These are phyloP conservation scores for Monilinia vaccinii-corymbosi DNA, from an alignment of 2,329 filamentous ascomycete species.

Conservation along the genomic window DNA sequence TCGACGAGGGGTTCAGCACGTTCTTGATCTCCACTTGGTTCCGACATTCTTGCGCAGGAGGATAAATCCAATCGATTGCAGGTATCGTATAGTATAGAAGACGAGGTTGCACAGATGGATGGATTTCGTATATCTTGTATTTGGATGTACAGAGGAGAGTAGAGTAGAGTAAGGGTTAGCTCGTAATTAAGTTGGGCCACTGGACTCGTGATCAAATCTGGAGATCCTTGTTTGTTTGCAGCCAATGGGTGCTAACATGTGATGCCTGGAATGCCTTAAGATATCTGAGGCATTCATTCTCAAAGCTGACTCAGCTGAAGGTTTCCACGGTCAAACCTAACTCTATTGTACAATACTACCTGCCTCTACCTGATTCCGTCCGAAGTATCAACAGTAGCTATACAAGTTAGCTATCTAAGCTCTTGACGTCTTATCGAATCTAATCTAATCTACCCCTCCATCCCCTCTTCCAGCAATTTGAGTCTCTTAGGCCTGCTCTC, in stretches of 20 bases:
- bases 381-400: background rate
- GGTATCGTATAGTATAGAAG: no score
- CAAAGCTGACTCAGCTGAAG: no score
- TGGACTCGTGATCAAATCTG: background rate
- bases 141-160: no score
- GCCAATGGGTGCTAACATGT: background rate
- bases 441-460: background rate
- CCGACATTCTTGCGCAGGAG: slow-evolving; percentile 12
- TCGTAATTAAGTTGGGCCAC: no score
- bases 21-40: slow-evolving; percentile 8
- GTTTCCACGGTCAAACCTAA: no score
- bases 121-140: no score
- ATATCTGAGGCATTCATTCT: background rate
- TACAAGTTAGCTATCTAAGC: background rate
- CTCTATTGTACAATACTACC: no score
- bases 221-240: background rate
- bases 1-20: slow-evolving; percentile 17
- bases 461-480: background rate
- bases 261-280: no score
- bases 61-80: no score
- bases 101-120: no score
- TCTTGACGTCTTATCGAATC: background rate
- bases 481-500: background rate
- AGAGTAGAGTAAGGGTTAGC: no score
- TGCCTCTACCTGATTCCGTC: background rate